Evolutionary conservation across 2,329 filamentous ascomycete genomes (phyloP), one percentile per base, ranked within the genome.

Genomic region (Trichophyton schoenleinii): DNA sequence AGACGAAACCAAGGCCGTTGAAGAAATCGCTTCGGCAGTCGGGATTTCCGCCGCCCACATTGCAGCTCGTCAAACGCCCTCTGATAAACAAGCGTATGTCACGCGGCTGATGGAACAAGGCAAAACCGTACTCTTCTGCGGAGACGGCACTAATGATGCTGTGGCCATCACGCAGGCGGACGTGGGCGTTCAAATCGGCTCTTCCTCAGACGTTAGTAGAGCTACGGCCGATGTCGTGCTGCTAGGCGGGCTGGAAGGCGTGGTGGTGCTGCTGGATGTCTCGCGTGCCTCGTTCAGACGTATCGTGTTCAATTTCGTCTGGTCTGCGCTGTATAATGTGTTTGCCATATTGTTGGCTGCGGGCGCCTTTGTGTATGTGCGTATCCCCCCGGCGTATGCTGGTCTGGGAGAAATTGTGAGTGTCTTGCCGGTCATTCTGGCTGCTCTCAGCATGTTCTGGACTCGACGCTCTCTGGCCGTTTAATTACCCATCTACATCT

Each of bases 71-170:
- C 76, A 78, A 68, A 78, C 76, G 0, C 83, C 84, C 0, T 71
- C 72, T 1, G 76, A 82, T 63, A 87, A 87, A 67, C 75, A 78
- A 25, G 68, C 72, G 1, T 85, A 84, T 67, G 72, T 85, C 59
- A 70, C 73, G 58, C 61, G 60, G 1, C 70, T 80, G 52, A 64
- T 68, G 31, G 57, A 58, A 42, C 6, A 20, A 3, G 57, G 63
- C n/a, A 68, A 65, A n/a, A 65, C 80, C 0, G 80, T 89, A 18
- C 71, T 91, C 4, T 91, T 92, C 71, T 81, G 82, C 58, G 88
- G 88, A 38, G 88, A 92, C 66, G 89, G 89, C 1, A 90, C 87
- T 13, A 92, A 92, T 70, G 88, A 92, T 68, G 86, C 88, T 0
- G 78, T 83, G 2, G 88, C 88, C 0, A 78, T 92, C 1, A 83